Base-by-base conservation (phyloP, 805 yeast genomes). In the Ogataea minuta region DNA sequence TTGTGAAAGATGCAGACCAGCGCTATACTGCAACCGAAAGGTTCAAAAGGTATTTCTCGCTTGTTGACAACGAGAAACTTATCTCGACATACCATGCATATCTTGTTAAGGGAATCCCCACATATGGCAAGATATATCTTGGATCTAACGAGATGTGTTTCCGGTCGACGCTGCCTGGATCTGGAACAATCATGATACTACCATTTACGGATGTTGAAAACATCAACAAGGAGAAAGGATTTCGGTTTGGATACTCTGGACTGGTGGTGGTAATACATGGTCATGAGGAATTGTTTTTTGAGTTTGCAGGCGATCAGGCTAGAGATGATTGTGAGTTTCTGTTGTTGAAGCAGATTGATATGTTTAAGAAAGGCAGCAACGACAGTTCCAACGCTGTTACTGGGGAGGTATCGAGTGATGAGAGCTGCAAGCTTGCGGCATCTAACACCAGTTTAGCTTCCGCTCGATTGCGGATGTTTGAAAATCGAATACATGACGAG, bases 61-160 rank as follows among this genome's bases (percentile, higher is more conserved):
- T 90, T 9, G 69, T 73, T 4, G 70, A 67, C 0, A 54, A 65
- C 2, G 78, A 77, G 27, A 57, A 54, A 4, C 64, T 90, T 31
- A 60, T 81, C 0, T 79, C 95, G 0, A 71, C 87, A 1, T 91
- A 87, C 54, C 81, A 76, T 53, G 71, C 82, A 1, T 80, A 85
- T 60, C 54, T 88, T 12, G 81, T 77, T 47, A 74, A 84, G 48
- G 75, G 84, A 9, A 64, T 87, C 13, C 96, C 96, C 1, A 66
- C 80, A 1, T 89, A 86, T 61, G 98, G 98, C 1, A 85, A 86
- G 51, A 54, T 90, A 2, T 88, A 88, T 57, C 51, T 91, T 9
- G 86, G 95, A 0, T 66, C 72, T 13, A 70, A 70, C 21, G 76
- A 74, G 40, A 56, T 91, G n/a, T 90, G 95, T 47, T 91, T 84